A percentile compares a stretch with the other conserved stretches of the same genome.
These are phyloP conservation scores for Saccharomycopsis fibuligera DNA, from an alignment of 805 yeast genomes.

Conservation along the genomic window DNA sequence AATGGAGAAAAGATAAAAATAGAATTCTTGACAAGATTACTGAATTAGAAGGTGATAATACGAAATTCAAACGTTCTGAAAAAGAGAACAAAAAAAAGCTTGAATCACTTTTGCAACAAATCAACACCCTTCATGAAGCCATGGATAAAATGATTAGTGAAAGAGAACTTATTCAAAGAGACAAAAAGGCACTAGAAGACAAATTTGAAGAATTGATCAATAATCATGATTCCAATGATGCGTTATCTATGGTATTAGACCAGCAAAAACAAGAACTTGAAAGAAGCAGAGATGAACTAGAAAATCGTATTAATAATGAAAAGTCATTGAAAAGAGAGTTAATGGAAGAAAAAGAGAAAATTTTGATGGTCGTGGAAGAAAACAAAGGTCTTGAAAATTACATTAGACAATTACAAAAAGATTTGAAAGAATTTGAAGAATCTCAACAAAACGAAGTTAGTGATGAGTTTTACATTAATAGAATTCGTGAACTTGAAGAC, in stretches of 20 bases:
- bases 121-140: conserved; percentile 48
- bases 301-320: conserved; percentile 29
- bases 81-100: conserved; percentile 41
- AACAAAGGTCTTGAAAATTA: conserved; percentile 55
- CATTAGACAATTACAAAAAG: conserved; percentile 43
- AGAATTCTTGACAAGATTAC: conserved; percentile 36
- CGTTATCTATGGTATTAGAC: conserved; percentile 27
- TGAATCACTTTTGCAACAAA: conserved; percentile 44
- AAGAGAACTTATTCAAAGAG: conserved; percentile 51
- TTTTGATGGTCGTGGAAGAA: conserved; percentile 56
- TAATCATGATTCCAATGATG: conserved; percentile 22
- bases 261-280: conserved; percentile 28
- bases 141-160: conserved; percentile 57
- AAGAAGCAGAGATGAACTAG: conserved; percentile 32
- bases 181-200: conserved; percentile 41
- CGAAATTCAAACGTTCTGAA: conserved; percentile 34
- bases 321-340: conserved; percentile 28
- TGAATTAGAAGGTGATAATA: conserved; percentile 39
- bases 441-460: conserved; percentile 38
- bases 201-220: conserved; percentile 37
- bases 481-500: conserved; percentile 46
- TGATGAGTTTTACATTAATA: conserved; percentile 43
- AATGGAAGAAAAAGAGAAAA: conserved; percentile 41
- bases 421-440: conserved; percentile 40
- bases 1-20: conserved; percentile 30